These are phyloP conservation scores for Eremothecium gossypii DNA, from an alignment of 1,139 yeast species.

Conservation along the genomic window DNA sequence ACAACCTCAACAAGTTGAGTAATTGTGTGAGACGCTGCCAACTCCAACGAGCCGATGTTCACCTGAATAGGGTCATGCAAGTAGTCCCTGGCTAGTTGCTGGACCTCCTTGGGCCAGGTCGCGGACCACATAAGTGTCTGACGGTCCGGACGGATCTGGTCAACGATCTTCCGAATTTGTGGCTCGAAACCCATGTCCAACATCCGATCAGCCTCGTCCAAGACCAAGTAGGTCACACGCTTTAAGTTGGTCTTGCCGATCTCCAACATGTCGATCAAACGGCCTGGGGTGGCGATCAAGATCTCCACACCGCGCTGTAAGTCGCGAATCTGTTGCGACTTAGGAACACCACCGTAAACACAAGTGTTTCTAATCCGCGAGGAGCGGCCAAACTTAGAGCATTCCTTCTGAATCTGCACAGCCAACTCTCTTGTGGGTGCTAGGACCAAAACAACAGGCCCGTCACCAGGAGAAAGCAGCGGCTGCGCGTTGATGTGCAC, in stretches of 20 bases:
- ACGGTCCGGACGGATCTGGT: slow-evolving; percentile 93
- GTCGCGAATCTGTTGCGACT: slow-evolving; percentile 94
- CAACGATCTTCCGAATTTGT: slow-evolving; percentile 88
- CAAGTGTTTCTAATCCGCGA: slow-evolving; percentile 95
- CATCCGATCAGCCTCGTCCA: slow-evolving; percentile 96
- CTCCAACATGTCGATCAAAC: slow-evolving; percentile 96
- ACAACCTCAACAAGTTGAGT: slow-evolving; percentile 89
- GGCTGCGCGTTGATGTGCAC: slow-evolving; percentile 99
- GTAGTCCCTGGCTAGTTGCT: slow-evolving; percentile 84
- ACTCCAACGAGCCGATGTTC: slow-evolving; percentile 88
- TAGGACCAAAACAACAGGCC: slow-evolving; percentile 89
- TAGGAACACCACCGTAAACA: slow-evolving; percentile 99
- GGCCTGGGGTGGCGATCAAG: slow-evolving; percentile 95
- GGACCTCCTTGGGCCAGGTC: slow-evolving; percentile 98
- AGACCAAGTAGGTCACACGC: slow-evolving; percentile 92
- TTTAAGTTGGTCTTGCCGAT: slow-evolving; percentile 88
- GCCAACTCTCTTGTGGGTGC: slow-evolving; percentile 99
- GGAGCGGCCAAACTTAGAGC: slow-evolving; percentile 85
- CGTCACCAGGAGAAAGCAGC: slow-evolving; percentile 83
- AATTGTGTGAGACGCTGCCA: slow-evolving; percentile 93
- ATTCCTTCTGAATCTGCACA: slow-evolving; percentile 92
- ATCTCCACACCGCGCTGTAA: slow-evolving; percentile 92
- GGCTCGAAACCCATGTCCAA: slow-evolving; percentile 98
- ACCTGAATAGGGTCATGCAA: slow-evolving; percentile 91
- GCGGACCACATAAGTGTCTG: slow-evolving; percentile 99